phyloP scores from a whole-genome alignment of 2,329 filamentous ascomycete species.

The Sordariomycetes sp. region DNA sequence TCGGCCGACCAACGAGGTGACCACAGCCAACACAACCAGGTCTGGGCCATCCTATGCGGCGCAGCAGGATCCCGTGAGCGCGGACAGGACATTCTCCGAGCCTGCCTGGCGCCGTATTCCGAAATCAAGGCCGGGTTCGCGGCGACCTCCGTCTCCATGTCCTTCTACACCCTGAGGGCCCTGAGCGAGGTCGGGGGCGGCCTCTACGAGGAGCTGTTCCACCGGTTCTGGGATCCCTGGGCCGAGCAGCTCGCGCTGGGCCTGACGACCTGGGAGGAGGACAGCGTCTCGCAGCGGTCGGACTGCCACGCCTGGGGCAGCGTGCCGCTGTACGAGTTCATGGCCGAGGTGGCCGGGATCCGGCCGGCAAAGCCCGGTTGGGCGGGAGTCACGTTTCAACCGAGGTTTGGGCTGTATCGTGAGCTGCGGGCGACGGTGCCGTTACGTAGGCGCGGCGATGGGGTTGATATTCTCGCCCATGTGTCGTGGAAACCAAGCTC shows the following conservation, averaged over 20 bases:
- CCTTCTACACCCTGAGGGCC: constrained; percentile 10
- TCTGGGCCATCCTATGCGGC: constrained; percentile 22
- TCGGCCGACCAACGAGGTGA: constrained; percentile 12
- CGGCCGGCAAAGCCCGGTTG: constrained; percentile 7
- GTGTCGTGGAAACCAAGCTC: neutral
- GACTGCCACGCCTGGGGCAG: constrained; percentile 14
- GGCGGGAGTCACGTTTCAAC: constrained; percentile 7
- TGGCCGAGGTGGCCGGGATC: constrained; percentile 10
- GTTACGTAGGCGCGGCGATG: neutral
- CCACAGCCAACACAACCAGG: constrained; percentile 23
- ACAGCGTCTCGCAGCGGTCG: constrained; percentile 9
- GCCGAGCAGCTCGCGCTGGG: constrained; percentile 6
- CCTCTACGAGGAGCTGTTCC: constrained; percentile 9
- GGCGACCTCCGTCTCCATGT: constrained; percentile 8
- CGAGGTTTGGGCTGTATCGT: neutral
- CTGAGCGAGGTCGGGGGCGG: constrained; percentile 1
- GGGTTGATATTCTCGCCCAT: neutral
- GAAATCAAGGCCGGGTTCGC: neutral
- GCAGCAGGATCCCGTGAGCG: constrained; percentile 7
- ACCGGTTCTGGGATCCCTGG: constrained; percentile 11
- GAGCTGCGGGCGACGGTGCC: neutral
- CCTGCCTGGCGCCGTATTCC: neutral
- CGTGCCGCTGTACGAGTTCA: constrained; percentile 11
- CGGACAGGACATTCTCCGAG: neutral
- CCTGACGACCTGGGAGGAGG: constrained; percentile 12